Base-by-base conservation (phyloP, 352 stramenopile species). In the Phytophthora macrochlamydospora region DNA sequence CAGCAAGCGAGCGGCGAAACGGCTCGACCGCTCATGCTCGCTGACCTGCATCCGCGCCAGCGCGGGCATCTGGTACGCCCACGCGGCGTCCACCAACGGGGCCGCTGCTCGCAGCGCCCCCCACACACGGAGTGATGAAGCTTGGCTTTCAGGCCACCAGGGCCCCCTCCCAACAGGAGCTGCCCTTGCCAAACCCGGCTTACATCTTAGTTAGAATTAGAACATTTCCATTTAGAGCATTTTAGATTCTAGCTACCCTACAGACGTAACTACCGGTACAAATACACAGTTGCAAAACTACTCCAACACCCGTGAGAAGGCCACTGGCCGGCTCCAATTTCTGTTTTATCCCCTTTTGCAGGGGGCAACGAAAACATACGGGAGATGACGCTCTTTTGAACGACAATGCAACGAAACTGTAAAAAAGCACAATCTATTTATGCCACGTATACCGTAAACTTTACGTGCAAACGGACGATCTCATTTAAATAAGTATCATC, bases 271-370 rank as follows among this genome's bases (percentile, higher is more conserved):
- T 11, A 40, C 35, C 35, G 35, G 35, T 40, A 40, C 6, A 11
- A 40, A 40, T 11, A 24, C 18, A 40, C 35, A 40, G 9, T 40
- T 40, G 9, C 35, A 89, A 92, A 92, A 92, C 83, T 92, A 92
- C 78, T 92, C 83, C 83, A 92, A 92, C 66, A 71, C 80, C 71
- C 69, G 83, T 92, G 79, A 78, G 75, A 76, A 82, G 75, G 79
- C 18, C 83, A 89, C 79, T 89, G 81, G 81, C 83, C 79, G 75
- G 70, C 71, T 76, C 80, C 83, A 92, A 90, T 92, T 90, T 92
- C 81, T 92, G 83, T 79, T 85, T 69, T 62, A 56, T 78, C 78
- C 81, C 70, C 79, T 76, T 56, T 67, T 89, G 48, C 56, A 81
- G 84, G 83, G 86, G 81, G 75, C 78, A 58, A 56, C 24, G 8